Base-by-base conservation (phyloP, 768 basidiomycete genomes). In the Termitomyces sp. region DNA sequence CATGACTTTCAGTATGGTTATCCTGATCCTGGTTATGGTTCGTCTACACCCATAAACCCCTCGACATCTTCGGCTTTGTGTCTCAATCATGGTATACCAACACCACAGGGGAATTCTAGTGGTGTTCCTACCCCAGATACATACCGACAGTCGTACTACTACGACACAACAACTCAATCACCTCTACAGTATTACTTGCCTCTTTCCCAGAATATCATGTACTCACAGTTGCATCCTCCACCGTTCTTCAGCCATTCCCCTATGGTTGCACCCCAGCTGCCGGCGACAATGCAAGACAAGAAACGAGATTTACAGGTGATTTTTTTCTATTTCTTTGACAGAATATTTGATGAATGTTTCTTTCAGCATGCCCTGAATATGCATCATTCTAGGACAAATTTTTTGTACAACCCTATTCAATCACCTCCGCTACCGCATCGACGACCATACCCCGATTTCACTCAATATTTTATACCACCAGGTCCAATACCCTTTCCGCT, bases 171-270 rank as follows among this genome's bases (percentile, higher is more conserved):
- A 17, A 71, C 74, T 45, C 76, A 79, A 43, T 74, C 79, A 4
- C 72, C 79, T 34, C 81, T 84, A 12, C 86, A 82, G 58, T 88
- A 77, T 64, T 89, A 76, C 64, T 86, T 83, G 64, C 75, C 82
- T 28, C 64, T 79, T 14, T 76, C 74, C 58, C 86, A 85, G 63
- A 70, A 81, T 6, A 74, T 88, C 65, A 72, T 88, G 57, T 88
- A 84, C 67, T 77, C 82, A 56, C 73, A 80, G 14, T 70, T 79
- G 40, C 55, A 47, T 9, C 56, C 52, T 39, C 52, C 34, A 3
- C 48, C 25, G 42, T 51, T 44, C 3, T 53, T 39, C 27, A 61
- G 59, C 7, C 78, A 79, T 52, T 81, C 83, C 5, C 76, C 83
- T 25, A 78, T 86, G 73, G 69, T 78, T 8, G 72, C 75, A n/a